A percentile compares a stretch with the other conserved stretches of the same genome.
phyloP scores from a whole-genome alignment of 805 yeast genomes.

The Cyberlindnera lachancei region DNA sequence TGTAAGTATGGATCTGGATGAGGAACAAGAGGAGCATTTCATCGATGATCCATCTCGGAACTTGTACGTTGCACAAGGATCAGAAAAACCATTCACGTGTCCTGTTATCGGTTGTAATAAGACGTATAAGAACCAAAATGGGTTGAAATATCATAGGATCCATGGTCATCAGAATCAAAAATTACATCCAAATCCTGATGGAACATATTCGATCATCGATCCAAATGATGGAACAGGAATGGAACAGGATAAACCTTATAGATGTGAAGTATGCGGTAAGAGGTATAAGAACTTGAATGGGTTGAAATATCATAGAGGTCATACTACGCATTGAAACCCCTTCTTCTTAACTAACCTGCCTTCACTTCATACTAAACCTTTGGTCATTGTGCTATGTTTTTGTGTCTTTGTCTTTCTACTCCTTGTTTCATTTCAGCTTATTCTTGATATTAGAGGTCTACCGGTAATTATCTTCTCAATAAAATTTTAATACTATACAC shows the following conservation, averaged over 20 bases:
- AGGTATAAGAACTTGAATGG: conserved; percentile 95
- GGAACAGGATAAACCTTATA: conserved; percentile 96
- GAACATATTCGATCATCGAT: conserved; percentile 85
- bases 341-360: too few species aligned
- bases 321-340: conserved; percentile 71
- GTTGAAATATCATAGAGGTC: conserved; percentile 93
- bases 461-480: too few species aligned
- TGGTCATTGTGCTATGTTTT: too few species aligned
- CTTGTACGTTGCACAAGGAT: conserved; percentile 87
- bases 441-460: too few species aligned
- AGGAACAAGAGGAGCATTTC: conserved; percentile 64
- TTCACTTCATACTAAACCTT: too few species aligned
- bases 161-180: conserved; percentile 98
- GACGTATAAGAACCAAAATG: conserved; percentile 95
- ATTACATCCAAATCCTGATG: conserved; percentile 83
- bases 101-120: conserved; percentile 98
- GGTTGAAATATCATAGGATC: conserved; percentile 87
- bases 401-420: too few species aligned
- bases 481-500: too few species aligned
- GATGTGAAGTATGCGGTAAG: conserved; percentile 98
- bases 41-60: conserved; percentile 97
- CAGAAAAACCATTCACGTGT: conserved; percentile 91
- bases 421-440: too few species aligned
- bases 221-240: conserved; percentile 92
- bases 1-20: conserved; percentile 30